Evolutionary conservation across 73 alveolate species (phyloP).

Genomic region (Urostyla sp.): DNA sequence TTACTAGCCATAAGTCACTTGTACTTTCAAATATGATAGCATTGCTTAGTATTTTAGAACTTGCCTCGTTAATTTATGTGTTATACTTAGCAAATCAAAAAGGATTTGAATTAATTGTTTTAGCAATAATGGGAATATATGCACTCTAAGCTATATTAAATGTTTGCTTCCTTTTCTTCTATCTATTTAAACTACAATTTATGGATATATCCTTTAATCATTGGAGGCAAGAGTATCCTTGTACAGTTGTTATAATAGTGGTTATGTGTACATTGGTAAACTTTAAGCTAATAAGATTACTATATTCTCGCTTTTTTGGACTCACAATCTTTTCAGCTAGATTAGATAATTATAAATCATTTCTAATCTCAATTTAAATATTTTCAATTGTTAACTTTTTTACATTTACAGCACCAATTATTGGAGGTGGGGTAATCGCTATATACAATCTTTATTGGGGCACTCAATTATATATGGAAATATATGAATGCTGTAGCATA

Average conservation of each 20-base stretch:
- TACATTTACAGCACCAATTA: conserved; percentile 28
- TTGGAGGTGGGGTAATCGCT: conserved; percentile 1
- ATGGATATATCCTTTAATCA: conserved; percentile 35
- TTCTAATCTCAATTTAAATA: neutral
- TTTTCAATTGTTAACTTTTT: conserved; percentile 5
- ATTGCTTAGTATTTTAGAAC: conserved; percentile 47
- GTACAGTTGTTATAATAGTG: conserved; percentile 6
- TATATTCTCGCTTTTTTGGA: conserved; percentile 49
- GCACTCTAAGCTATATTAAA: no score
- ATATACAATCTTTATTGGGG: conserved; percentile 21
- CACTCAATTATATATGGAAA: conserved; percentile 30
- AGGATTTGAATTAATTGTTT: no score
- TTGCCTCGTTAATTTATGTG: neutral
- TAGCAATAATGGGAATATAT: no score
- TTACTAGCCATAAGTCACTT: conserved; percentile 2
- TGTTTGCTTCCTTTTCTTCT: no score
- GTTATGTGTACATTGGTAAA: neutral
- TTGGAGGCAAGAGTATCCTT: conserved; percentile 29
- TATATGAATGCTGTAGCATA: conserved; percentile 37
- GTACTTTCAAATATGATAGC: conserved; percentile 29
- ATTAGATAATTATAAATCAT: conserved; percentile 5
- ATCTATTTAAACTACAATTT: neutral
- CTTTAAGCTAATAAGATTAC: conserved; percentile 34
- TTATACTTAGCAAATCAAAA: neutral
- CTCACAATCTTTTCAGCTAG: conserved; percentile 25